Evolutionary conservation across 1,139 yeast genomes (phyloP).

Genomic region (Trichomonascaceae sp.): DNA sequence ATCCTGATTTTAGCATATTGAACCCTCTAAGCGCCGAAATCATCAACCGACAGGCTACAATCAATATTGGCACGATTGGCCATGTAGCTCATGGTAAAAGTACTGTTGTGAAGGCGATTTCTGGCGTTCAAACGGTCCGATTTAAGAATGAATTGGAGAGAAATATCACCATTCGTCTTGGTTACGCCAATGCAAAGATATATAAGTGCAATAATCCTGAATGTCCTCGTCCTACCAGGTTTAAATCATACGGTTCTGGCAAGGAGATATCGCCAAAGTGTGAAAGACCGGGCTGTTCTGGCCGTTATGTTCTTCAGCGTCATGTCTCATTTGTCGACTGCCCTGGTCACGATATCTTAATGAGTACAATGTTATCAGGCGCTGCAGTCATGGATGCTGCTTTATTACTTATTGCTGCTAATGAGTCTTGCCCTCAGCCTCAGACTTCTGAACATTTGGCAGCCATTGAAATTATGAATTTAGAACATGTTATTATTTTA

Average conservation of each 20-base stretch:
- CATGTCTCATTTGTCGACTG: slow-evolving; percentile 99
- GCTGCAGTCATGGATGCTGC: slow-evolving; percentile 99
- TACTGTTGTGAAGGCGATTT: slow-evolving; percentile 96
- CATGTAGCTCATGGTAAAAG: slow-evolving; percentile 99
- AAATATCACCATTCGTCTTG: slow-evolving; percentile 96
- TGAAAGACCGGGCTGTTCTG: slow-evolving; percentile 66
- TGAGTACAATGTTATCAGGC: slow-evolving; percentile 99
- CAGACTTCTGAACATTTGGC: slow-evolving; percentile 99
- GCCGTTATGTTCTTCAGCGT: slow-evolving; percentile 84
- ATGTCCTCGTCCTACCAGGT: slow-evolving; percentile 94
- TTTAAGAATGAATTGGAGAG: slow-evolving; percentile 98
- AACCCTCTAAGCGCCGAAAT: slow-evolving; percentile 91
- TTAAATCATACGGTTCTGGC: slow-evolving; percentile 88
- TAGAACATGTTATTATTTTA: slow-evolving; percentile 90
- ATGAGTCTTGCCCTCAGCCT: slow-evolving; percentile 99
- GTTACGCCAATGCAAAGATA: slow-evolving; percentile 98
- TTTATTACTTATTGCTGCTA: slow-evolving; percentile 89
- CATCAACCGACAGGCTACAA: slow-evolving; percentile 97
- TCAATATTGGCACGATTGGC: slow-evolving; percentile 98
- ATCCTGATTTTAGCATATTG: slow-evolving; percentile 72
- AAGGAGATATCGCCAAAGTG: slow-evolving; percentile 93
- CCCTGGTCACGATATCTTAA: slow-evolving; percentile 99
- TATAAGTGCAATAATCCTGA: slow-evolving; percentile 83
- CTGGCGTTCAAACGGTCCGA: slow-evolving; percentile 98
- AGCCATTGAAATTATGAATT: slow-evolving; percentile 98